Evolutionary conservation across 2,329 filamentous ascomycete genomes (phyloP), one percentile per base, ranked within the genome.

Genomic region (Penicillium sp.): DNA sequence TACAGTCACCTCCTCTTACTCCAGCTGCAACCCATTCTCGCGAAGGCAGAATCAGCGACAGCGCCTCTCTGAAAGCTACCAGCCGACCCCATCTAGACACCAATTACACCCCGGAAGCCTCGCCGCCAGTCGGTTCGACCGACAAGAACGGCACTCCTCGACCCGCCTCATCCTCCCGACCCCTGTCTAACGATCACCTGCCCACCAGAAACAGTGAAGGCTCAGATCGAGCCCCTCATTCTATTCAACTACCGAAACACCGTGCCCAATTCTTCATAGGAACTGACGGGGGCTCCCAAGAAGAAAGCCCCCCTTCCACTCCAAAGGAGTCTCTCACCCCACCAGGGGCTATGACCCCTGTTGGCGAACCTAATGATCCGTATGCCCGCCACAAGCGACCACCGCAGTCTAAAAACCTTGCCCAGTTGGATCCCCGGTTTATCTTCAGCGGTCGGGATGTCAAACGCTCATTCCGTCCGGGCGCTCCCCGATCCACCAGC

Each of bases 1-100:
- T 95, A 77, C 89, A 93, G 66, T 96, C 93, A 12, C 93, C 93
- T 64, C 92, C 92, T 42, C 82, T 97, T 52, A 97, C 93, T 13
- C 93, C 93, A 19, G 87, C 91, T 54, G 92, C 87, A 51, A 93
- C 91, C 43, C 79, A 81, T 62, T 85, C 84, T 53, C 79, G 80
- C 65, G 86, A 86, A 70, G 80, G 69, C 52, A 73, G 72, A 63
- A 62, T 67, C 56, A 71, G 66, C 50, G 71, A 73, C 57, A 69
- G 65, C 53, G 70, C 70, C 38, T 68, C 63, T 23, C 59, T 70
- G 41, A 69, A 69, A 54, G 62, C 70, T 57, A 67, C 71, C 57
- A 75, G 72, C 59, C 67, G 73, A 56, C 64, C 65, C 50, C 63
- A 64, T 51, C 66, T 67, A 41, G 66, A 75, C 25, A 60, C 70